Evolutionary conservation across 305 asterid genomes (phyloP).

Genomic region (Salvia sclarea): DNA sequence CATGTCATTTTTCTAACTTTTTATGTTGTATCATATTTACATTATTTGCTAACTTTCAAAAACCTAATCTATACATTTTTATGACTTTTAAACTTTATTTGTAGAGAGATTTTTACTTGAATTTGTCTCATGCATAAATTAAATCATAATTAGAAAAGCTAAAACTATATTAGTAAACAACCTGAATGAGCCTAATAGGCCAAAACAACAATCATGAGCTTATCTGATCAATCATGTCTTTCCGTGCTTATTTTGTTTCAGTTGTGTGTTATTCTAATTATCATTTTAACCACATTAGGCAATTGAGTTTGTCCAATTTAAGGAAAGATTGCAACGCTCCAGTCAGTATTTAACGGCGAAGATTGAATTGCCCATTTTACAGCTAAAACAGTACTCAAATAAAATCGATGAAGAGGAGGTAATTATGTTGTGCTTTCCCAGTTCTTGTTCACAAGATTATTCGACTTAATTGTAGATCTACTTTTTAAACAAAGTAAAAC

Average conservation of each 20-base stretch:
- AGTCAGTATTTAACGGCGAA: constrained; percentile 82
- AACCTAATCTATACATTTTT: neutral
- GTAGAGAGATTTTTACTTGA: neutral
- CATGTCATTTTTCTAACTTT: too few relatives aligned
- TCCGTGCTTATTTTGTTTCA: too few relatives aligned
- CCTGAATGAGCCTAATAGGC: neutral
- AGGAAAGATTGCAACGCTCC: constrained; percentile 82
- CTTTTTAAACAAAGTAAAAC: constrained; percentile 4
- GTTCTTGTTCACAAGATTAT: constrained; percentile 7
- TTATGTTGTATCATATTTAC: neutral
- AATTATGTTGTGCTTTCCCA: constrained; percentile 28
- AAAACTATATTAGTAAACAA: neutral
- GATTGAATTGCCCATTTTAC: constrained; percentile 83
- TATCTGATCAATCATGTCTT: too few relatives aligned
- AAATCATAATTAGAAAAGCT: neutral
- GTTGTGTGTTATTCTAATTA: too few relatives aligned
- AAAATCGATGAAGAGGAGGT: constrained; percentile 85
- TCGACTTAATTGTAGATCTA: constrained; percentile 12
- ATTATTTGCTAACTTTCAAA: neutral
- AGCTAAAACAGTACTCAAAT: constrained; percentile 79
- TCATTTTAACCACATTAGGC: constrained; percentile 44
- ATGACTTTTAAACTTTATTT: neutral
- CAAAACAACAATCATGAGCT: neutral
- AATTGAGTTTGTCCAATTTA: constrained; percentile 92
- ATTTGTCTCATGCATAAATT: neutral